Percentiles rank a stretch among this genome's conserved stretches.
These are phyloP conservation scores for Irpex lacteus DNA, from an alignment of 1,284 basidiomycete species.

Conservation along the genomic window DNA sequence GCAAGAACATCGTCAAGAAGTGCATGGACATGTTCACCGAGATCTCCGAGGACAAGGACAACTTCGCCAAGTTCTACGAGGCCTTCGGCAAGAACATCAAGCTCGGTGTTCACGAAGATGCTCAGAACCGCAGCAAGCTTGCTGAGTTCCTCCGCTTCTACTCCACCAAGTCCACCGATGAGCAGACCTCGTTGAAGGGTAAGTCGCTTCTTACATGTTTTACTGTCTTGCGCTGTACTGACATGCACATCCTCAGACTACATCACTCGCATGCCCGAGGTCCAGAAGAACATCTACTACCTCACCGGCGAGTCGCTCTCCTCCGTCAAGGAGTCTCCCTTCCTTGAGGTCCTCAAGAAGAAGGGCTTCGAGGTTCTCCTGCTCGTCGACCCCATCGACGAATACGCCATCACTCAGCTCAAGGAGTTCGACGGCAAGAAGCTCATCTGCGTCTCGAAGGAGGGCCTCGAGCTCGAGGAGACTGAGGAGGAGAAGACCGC, in stretches of 20 bases:
- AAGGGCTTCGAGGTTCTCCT: constrained; percentile 99
- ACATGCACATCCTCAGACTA: constrained; percentile 65
- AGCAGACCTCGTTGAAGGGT: constrained; percentile 94
- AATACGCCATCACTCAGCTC: constrained; percentile 96
- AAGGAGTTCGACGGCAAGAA: constrained; percentile 99
- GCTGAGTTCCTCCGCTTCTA: constrained; percentile 99
- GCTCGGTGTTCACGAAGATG: constrained; percentile 99
- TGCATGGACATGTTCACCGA: constrained; percentile 93
- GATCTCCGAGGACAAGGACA: constrained; percentile 99
- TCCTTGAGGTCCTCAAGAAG: constrained; percentile 99
- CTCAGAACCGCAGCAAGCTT: constrained; percentile 98
- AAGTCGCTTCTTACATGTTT: constrained; percentile 26
- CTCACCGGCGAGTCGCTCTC: constrained; percentile 97
- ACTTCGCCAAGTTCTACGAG: constrained; percentile 97
- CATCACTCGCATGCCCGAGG: constrained; percentile 99
- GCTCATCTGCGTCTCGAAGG: constrained; percentile 97
- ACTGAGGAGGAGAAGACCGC: constrained; percentile 95
- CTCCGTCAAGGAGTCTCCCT: constrained; percentile 91
- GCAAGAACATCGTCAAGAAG: constrained; percentile 99
- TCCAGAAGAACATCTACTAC: constrained; percentile 99
- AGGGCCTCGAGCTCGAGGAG: constrained; percentile 99
- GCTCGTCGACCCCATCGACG: constrained; percentile 97
- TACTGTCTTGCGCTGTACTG: constrained; percentile 6
- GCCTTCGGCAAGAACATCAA: constrained; percentile 97
- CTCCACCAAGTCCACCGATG: constrained; percentile 94